Conservation (phyloP, 257 asterid genomes). For the Scutellaria galericulata region DNA sequence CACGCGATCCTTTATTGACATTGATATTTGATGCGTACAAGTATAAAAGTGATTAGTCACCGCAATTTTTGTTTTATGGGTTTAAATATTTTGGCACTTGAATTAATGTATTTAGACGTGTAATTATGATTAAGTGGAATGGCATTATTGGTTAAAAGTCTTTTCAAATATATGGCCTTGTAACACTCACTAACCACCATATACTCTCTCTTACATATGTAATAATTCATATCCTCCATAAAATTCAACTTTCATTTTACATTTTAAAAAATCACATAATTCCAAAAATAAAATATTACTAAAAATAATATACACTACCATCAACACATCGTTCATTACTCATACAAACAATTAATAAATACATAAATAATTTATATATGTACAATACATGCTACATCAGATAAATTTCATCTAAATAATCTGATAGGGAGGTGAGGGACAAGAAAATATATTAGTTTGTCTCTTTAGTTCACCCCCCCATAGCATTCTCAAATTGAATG, state of each 20-base stretch:
- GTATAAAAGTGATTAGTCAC: conserved; percentile 10
- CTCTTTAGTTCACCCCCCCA: neutral
- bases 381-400: no score
- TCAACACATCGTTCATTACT: no score
- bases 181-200: conserved; percentile 21
- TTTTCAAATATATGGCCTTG: conserved; percentile 22
- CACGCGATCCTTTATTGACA: no score
- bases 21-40: neutral
- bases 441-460: conserved; percentile 1
- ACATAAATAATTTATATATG: no score
- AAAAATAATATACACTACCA: no score
- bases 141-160: conserved; percentile 33
- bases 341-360: no score
- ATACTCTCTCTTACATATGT: neutral
- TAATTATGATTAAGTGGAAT: conserved; percentile 21
- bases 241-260: no score
- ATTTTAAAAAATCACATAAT: no score
- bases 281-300: no score
- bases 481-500: conserved; percentile 27
- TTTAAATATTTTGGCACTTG: conserved; percentile 11
- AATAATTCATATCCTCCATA: neutral
- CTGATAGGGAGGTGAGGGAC: neutral
- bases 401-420: neutral
- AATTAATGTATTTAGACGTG: neutral
- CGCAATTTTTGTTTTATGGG: neutral